Percentiles rank a stretch among this genome's conserved stretches.
These are phyloP conservation scores for Boletus eberwhitei DNA, from an alignment of 768 basidiomycete genomes.

Conservation along the genomic window DNA sequence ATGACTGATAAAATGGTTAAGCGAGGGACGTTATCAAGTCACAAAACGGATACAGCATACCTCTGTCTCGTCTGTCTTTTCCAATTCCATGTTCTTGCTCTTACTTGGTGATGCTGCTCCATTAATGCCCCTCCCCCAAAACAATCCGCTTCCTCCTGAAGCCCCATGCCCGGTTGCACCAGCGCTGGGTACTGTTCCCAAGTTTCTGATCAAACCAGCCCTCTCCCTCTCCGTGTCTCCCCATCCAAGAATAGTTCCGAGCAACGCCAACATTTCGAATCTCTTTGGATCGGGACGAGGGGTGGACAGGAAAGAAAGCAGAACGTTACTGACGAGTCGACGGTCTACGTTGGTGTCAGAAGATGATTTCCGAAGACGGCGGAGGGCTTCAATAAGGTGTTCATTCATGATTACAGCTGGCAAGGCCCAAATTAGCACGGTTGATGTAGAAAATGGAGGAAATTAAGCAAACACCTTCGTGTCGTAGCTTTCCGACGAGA, in stretches of 20 bases:
- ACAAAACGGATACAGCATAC: conserved; percentile 36
- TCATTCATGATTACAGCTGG: conserved; percentile 95
- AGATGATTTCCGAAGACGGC: conserved; percentile 82
- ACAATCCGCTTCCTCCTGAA: conserved; percentile 18
- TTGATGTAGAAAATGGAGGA: neutral
- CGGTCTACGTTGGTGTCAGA: conserved; percentile 88
- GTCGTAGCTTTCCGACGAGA: conserved; percentile 92
- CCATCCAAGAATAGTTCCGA: conserved; percentile 92
- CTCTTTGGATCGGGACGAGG: conserved; percentile 91
- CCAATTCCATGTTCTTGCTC: conserved; percentile 51
- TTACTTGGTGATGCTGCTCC: conserved; percentile 30
- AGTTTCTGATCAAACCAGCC: conserved; percentile 52
- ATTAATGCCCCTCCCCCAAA: conserved; percentile 22
- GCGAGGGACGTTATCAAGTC: neutral
- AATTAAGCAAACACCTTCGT: conserved; percentile 69
- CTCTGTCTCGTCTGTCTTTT: conserved; percentile 83
- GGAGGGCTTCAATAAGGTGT: conserved; percentile 96
- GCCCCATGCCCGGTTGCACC: conserved; percentile 18
- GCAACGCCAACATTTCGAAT: conserved; percentile 91
- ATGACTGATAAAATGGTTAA: conserved; percentile 57
- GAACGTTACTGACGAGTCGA: conserved; percentile 89
- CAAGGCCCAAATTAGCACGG: neutral
- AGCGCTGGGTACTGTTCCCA: conserved; percentile 52
- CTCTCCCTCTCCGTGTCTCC: conserved; percentile 86
- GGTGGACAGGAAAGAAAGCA: conserved; percentile 85